Evolutionary conservation across 2,329 filamentous ascomycete species (phyloP).

Genomic region (Periglandula ipomoeae): DNA sequence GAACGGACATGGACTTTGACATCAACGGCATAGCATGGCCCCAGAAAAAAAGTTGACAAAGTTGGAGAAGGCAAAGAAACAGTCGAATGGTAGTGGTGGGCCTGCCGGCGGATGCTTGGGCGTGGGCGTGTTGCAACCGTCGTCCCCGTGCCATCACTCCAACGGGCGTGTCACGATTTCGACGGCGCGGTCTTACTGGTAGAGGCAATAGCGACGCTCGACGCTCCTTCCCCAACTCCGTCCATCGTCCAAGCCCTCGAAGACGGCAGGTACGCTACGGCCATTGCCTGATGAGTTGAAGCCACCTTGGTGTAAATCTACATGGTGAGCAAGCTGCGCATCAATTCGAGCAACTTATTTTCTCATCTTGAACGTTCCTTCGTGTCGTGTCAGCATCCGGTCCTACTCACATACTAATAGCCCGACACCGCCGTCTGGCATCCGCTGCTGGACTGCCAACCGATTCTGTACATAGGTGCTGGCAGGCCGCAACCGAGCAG

Average conservation of each 20-base stretch:
- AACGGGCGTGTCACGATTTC: neutral
- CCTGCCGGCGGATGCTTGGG: slow-evolving; percentile 1
- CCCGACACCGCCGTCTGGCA: too few relatives aligned
- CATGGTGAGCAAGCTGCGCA: too few relatives aligned
- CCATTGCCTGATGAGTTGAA: too few relatives aligned
- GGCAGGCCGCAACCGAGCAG: too few relatives aligned
- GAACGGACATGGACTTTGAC: neutral
- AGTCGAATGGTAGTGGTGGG: slow-evolving; percentile 1
- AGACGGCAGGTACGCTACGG: too few relatives aligned
- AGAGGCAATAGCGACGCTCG: slow-evolving; percentile 2
- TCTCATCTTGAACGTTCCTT: neutral
- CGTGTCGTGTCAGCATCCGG: too few relatives aligned
- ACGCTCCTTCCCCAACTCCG: neutral
- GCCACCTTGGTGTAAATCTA: too few relatives aligned
- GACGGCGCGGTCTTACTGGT: slow-evolving; percentile 4
- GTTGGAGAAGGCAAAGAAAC: neutral
- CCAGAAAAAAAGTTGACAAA: neutral
- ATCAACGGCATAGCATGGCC: neutral
- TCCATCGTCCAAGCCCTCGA: too few relatives aligned
- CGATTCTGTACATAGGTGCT: too few relatives aligned
- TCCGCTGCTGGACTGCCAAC: too few relatives aligned
- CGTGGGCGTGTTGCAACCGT: neutral
- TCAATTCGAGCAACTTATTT: too few relatives aligned
- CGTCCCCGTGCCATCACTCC: neutral
- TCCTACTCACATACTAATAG: too few relatives aligned